Base-by-base conservation (phyloP, 2,329 filamentous ascomycete species). In the Monilinia vaccinii-corymbosi region DNA sequence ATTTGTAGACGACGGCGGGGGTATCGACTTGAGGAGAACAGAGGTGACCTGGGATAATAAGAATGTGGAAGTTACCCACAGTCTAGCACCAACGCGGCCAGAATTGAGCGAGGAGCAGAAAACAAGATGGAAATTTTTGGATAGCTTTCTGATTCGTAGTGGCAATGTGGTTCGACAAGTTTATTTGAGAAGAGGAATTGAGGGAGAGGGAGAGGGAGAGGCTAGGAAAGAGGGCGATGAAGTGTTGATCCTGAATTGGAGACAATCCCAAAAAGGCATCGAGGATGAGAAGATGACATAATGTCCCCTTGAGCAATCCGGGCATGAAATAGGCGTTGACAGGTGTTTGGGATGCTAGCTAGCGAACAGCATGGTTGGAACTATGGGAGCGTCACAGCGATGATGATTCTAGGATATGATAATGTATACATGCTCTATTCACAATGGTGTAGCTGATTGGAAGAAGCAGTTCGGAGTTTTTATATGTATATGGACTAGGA, bases 91-190 rank as follows among this genome's bases (percentile, higher is more conserved):
- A 0, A 74, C 82, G 34, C 78, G 75, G 18, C 72, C 77, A 0
- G 74, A 77, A 13, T 81, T 84, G 38, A 73, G 76, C 1, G 79
- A 78, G 1, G 79, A 78, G 1, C 73, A 77, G 32, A 69, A 84
- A 58, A 81, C 82, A 59, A 79, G 82, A 45, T 83, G 84, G 78
- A 81, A 80, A 0, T 79, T 82, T 9, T 79, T 81, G 2, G 81
- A 62, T 74, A 77, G 53, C 75, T 60, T 67, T 38, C 28, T 64
- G 9, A 64, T 78, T 7, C 73, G 74, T 21, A 48, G 52, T n/a
- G 56, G 56, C 21, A 60, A 61, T 44, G 61, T 56, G 8, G 65
- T 71, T 3, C 60, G 65, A 50, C 68, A 71, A 40, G 56, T 71
- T 23, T 70, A 69, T 57, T 62, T 68, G 31, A 63, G 53, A 14